Percentiles rank a stretch among this genome's conserved stretches.
These are phyloP conservation scores for Fusarium compactum DNA, from an alignment of 2,329 filamentous ascomycete species.

Conservation along the genomic window DNA sequence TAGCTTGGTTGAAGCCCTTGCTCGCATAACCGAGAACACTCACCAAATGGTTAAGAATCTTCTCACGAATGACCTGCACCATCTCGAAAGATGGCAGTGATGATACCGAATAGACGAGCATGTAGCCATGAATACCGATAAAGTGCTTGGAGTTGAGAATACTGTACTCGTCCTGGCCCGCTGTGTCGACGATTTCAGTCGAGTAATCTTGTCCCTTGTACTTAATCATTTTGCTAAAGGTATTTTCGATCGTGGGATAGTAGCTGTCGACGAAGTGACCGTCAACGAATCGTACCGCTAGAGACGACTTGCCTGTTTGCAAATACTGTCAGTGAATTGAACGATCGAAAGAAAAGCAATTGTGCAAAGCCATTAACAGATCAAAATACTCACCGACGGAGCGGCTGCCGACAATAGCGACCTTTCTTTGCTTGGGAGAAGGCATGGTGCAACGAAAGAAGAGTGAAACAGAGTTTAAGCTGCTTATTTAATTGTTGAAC, in stretches of 20 bases:
- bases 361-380: background rate
- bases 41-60: conserved; percentile 96
- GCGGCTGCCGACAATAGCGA: conserved; percentile 94
- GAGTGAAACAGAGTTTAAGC: conserved; percentile 28
- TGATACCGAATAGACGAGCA: conserved; percentile 98
- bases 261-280: conserved; percentile 99
- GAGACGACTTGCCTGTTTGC: conserved; percentile 87
- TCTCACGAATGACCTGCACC: conserved; percentile 94
- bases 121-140: conserved; percentile 98
- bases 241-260: conserved; percentile 99
- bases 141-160: conserved; percentile 99
- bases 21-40: conserved; percentile 48
- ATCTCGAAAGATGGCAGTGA: conserved; percentile 97
- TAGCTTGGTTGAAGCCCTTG: background rate
- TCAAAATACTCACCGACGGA: conserved; percentile 72
- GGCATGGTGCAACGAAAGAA: conserved; percentile 41
- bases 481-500: conserved; percentile 22
- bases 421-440: conserved; percentile 87
- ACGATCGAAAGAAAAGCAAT: background rate
- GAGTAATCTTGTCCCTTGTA: conserved; percentile 93
- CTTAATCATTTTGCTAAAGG: conserved; percentile 95
- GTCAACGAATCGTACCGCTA: conserved; percentile 97
- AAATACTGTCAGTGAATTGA: conserved; percentile 18
- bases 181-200: conserved; percentile 98
- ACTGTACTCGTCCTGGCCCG: conserved; percentile 98